phyloP scores from a whole-genome alignment of 1,139 yeast species.

The Geotrichum candidum region DNA sequence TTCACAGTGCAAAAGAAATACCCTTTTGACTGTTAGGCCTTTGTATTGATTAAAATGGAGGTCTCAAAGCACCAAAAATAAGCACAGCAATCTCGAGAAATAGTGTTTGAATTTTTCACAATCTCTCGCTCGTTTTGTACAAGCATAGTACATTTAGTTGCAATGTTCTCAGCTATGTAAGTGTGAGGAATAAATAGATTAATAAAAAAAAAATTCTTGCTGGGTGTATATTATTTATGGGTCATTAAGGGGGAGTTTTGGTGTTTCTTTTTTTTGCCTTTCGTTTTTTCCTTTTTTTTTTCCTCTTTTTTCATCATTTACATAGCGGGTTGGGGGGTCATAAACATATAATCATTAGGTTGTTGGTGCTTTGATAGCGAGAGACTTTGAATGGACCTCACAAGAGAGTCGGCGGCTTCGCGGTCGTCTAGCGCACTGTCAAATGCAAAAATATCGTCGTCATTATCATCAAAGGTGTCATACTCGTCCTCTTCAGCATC shows the following conservation, averaged over 20 bases:
- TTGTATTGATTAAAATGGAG: too few relatives aligned
- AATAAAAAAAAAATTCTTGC: neutral
- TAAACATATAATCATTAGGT: neutral
- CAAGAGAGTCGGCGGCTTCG: conserved; percentile 1
- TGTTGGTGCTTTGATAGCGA: neutral
- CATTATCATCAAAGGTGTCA: conserved; percentile 18
- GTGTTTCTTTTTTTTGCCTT: neutral
- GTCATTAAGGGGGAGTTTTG: neutral
- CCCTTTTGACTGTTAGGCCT: too few relatives aligned
- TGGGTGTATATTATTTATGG: neutral
- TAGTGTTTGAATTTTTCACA: neutral
- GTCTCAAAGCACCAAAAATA: neutral
- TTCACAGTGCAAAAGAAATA: neutral
- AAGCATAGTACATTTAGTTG: too few relatives aligned
- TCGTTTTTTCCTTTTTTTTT: neutral
- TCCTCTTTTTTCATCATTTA: neutral
- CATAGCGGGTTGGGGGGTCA: neutral
- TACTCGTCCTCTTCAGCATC: conserved; percentile 14
- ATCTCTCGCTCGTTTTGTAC: too few relatives aligned
- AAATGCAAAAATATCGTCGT: conserved; percentile 16
- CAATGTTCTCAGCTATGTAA: neutral
- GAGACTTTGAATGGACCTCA: neutral
- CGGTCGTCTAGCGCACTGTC: conserved; percentile 2
- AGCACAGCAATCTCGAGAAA: neutral
- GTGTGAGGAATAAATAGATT: neutral